Evolutionary conservation across 139 green algal species (phyloP).

Genomic region (Auxenochlorella pyrenoidosa): DNA sequence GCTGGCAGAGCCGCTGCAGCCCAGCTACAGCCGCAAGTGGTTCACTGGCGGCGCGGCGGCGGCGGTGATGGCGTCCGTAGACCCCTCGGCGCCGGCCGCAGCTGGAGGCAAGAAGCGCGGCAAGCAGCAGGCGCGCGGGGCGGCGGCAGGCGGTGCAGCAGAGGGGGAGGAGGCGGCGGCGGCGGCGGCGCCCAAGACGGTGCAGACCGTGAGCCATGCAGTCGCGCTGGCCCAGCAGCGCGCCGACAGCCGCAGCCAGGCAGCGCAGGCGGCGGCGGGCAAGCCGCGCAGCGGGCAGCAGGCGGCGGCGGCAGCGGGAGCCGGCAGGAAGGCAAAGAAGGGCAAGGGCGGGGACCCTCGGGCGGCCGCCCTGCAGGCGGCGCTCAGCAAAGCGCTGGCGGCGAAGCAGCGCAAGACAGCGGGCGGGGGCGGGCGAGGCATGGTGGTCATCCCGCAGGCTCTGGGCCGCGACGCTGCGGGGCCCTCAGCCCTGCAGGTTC

Average conservation of each 20-base stretch:
- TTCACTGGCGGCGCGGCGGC: slow-evolving; percentile 60
- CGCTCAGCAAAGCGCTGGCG: slow-evolving; percentile 24
- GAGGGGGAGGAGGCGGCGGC: background rate
- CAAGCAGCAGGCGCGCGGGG: background rate
- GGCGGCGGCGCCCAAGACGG: background rate
- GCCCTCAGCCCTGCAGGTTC: slow-evolving; percentile 59
- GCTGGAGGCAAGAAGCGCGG: background rate
- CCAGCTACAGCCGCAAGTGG: slow-evolving; percentile 56
- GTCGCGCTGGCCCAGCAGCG: slow-evolving; percentile 29
- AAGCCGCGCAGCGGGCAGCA: background rate
- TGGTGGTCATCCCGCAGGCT: slow-evolving; percentile 54
- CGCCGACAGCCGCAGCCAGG: slow-evolving; percentile 18
- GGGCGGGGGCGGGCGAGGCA: slow-evolving; percentile 11
- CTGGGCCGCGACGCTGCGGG: slow-evolving; percentile 58
- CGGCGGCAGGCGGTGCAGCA: background rate
- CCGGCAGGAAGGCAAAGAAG: slow-evolving; percentile 24
- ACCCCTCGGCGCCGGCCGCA: background rate
- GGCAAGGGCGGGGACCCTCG: background rate
- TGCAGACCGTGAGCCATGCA: slow-evolving; percentile 16
- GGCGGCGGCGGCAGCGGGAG: background rate
- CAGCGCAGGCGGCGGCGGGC: background rate
- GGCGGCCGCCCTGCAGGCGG: slow-evolving; percentile 45
- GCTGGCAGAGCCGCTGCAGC: slow-evolving; percentile 56
- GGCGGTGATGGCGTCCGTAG: slow-evolving; percentile 32
- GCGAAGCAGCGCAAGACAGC: slow-evolving; percentile 35